Conservation (phyloP, 768 basidiomycete genomes). For the Guyanaporus albipodus region DNA sequence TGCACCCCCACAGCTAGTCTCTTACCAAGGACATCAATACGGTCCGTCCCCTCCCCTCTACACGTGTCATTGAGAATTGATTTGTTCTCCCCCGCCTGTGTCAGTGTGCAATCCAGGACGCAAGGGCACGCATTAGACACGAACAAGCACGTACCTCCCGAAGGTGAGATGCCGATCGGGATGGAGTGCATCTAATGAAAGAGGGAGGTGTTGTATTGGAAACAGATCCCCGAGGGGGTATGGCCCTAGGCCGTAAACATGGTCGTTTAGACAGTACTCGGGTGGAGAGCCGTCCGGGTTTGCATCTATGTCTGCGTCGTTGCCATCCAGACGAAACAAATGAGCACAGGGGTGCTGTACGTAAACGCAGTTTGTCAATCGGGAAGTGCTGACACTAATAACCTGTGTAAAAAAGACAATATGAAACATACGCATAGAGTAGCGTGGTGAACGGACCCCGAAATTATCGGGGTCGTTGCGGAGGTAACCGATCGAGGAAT, state of each 20-base stretch:
- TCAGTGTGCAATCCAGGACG: slow-evolving; percentile 31
- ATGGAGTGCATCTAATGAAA: slow-evolving; percentile 59
- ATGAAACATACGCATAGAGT: too few species aligned
- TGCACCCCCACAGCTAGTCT: slow-evolving; percentile 36
- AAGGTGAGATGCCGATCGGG: slow-evolving; percentile 31
- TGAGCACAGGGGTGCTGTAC: too few species aligned
- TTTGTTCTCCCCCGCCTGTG: slow-evolving; percentile 29
- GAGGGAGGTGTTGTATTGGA: slow-evolving; percentile 74
- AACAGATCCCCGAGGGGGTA: slow-evolving; percentile 70
- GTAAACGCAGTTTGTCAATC: too few species aligned
- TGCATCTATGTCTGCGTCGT: too few species aligned
- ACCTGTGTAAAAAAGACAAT: too few species aligned
- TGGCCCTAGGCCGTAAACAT: slow-evolving; percentile 56
- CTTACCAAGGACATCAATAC: slow-evolving; percentile 68
- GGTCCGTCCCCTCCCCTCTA: slow-evolving; percentile 36
- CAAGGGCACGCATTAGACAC: too few species aligned
- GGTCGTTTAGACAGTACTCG: slow-evolving; percentile 31
- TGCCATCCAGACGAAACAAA: too few species aligned
- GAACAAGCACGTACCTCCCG: slow-evolving; percentile 31
- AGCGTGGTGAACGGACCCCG: too few species aligned
- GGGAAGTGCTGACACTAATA: too few species aligned
- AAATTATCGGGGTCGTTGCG: too few species aligned
- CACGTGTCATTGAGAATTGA: background rate
- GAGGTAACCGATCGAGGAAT: too few species aligned
- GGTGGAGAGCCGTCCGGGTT: too few species aligned